Evolutionary conservation across 2,329 filamentous ascomycete species (phyloP), one percentile per base, ranked within the genome.

Genomic region (Aspergillus chevalieri): DNA sequence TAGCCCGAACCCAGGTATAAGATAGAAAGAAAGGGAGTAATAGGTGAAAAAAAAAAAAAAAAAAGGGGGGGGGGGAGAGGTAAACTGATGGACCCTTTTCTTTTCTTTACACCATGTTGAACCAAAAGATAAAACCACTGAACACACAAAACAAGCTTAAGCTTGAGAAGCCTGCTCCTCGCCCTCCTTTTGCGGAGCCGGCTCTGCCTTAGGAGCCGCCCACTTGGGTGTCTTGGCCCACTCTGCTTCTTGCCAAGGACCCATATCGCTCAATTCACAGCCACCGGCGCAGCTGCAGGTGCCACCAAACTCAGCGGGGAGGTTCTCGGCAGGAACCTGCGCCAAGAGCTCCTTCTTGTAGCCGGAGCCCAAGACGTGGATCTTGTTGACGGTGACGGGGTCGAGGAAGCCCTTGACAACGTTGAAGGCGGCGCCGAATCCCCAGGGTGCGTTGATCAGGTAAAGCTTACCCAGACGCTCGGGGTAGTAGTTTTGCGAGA

Each of bases 401-500:
- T 98, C 93, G 63, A 98, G 81, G 83, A 93, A 97, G 58, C 84
- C 84, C 80, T 94, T 96, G 72, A 97, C 82, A 50, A 94, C 80
- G 67, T 75, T 79, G 80, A 93, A 98, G 55, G 90, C 87, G 59
- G 81, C 80, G 54, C 85, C 85, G 79, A 97, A 97, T 22, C 91
- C 91, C 91, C 91, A 97, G 17, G 90, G 90, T 3, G 92, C 89
- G 74, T 98, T 98, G 83, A 98, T 96, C 62, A 98, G 77, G 80
- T 95, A 98, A 67, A 98, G 80, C 74, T 90, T 91, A 65, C 93
- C 93, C 52, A 98, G 80, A 52, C 93, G 88, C 80, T 98, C 93
- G 6, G 93, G 93, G 76, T 98, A 98, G 83, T 97, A 95, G 81
- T 97, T 95, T 75, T 97, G 93, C 57, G 89, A 95, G 74, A 98